Evolutionary conservation across 768 basidiomycete species (phyloP).

Genomic region (Daedaleopsis nitida): DNA sequence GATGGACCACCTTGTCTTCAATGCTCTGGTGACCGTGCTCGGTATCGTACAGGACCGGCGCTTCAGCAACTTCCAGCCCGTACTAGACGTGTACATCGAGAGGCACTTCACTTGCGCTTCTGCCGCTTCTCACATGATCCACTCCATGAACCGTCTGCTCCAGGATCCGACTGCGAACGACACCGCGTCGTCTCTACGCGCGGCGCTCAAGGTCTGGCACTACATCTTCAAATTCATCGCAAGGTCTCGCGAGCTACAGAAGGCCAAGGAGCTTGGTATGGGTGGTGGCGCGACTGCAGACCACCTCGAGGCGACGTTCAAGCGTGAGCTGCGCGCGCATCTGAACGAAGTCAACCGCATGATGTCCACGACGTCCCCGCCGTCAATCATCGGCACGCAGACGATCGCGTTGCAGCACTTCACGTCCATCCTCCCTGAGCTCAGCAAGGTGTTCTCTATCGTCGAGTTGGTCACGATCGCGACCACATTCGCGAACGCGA

Average conservation of each 20-base stretch:
- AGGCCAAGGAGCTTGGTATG: slow-evolving; percentile 76
- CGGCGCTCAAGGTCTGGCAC: slow-evolving; percentile 95
- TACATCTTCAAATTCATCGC: slow-evolving; percentile 95
- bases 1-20: slow-evolving; percentile 86
- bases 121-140: slow-evolving; percentile 83
- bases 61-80: slow-evolving; percentile 93
- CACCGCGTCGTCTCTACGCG: slow-evolving; percentile 76
- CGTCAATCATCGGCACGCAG: slow-evolving; percentile 94
- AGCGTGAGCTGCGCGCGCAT: slow-evolving; percentile 77
- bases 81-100: slow-evolving; percentile 92
- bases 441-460: slow-evolving; percentile 76
- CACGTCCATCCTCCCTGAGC: slow-evolving; percentile 86
- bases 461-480: slow-evolving; percentile 87
- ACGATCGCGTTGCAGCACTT: slow-evolving; percentile 94
- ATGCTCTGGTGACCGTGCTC: slow-evolving; percentile 87
- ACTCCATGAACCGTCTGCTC: slow-evolving; percentile 84
- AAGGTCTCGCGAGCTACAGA: slow-evolving; percentile 86
- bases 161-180: slow-evolving; percentile 70
- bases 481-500: slow-evolving; percentile 85
- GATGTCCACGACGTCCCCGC: slow-evolving; percentile 80
- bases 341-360: slow-evolving; percentile 81
- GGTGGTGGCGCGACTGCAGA: slow-evolving; percentile 82
- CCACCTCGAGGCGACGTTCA: slow-evolving; percentile 83
- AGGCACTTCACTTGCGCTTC: slow-evolving; percentile 81
- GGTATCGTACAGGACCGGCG: slow-evolving; percentile 92